Base-by-base conservation (phyloP, 371 early-diverging fungal genomes). In the Actinomucor elegans region DNA sequence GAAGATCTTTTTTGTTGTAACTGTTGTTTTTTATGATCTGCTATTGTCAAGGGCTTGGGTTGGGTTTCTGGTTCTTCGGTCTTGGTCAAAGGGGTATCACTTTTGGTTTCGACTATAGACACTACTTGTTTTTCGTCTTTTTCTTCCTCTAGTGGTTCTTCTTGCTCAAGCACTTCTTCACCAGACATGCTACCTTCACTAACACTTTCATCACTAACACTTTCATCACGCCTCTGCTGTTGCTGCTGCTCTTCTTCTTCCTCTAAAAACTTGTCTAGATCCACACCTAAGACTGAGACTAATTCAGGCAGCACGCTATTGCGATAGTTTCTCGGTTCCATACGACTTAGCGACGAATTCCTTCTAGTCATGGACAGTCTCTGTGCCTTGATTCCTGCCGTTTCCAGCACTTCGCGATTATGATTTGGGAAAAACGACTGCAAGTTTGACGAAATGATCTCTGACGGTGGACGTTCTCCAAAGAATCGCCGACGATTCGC, bases 401-500 rank as follows among this genome's bases (percentile, higher is more conserved):
- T 78, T 44, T 79, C 79, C 17, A 79, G 47, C 1, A 71, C 57
- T 3, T 75, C 74, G 3, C 69, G 71, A 51, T 75, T 75, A 42
- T 79, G 79, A 21, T 79, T 79, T 4, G 97, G 97, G 66, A 98
- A 96, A 64, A 91, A 98, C 37, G 90, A 84, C 26, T 86, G 84
- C 27, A 97, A 74, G 58, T 96, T 89, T 55, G 85, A 86, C 7
- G 89, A 86, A 62, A 97, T 94, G 40, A 91, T 72, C 66, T 93
- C 94, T 2, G 92, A 92, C 0, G 94, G 93, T 2, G 98, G 98
- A 9, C 97, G 89, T 66, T 94, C 93, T 28, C 94, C 95, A 66
- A 97, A 94, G 65, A 96, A 90, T 29, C 69, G 67, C 26, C 64
- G 37, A 10, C 64, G 36, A 9, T 35, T 38, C 5, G 29, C 29